These are phyloP conservation scores for Penicillium flavigenum DNA, from an alignment of 495 filamentous ascomycete genomes.

Conservation along the genomic window DNA sequence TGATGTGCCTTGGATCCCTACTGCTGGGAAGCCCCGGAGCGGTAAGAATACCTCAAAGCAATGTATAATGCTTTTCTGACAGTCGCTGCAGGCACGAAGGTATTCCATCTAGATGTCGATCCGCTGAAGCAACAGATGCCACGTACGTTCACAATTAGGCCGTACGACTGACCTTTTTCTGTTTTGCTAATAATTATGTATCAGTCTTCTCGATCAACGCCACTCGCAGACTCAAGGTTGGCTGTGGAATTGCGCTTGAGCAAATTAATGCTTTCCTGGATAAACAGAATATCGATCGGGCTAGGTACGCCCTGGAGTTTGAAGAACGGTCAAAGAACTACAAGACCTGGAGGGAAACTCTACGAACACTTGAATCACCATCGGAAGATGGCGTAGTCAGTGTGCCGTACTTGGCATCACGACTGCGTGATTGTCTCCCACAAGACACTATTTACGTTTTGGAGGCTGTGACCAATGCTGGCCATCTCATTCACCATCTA, in stretches of 20 bases:
- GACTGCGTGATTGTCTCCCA: slow-evolving; percentile 63
- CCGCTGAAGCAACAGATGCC: slow-evolving; percentile 84
- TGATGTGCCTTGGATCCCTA: slow-evolving; percentile 71
- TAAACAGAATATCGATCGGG: slow-evolving; percentile 7
- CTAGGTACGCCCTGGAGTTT: slow-evolving; percentile 11
- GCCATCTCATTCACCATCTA: slow-evolving; percentile 66
- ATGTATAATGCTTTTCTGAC: slow-evolving; percentile 2
- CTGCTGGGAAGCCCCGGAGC: slow-evolving; percentile 46
- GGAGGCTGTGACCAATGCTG: slow-evolving; percentile 83
- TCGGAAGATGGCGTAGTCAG: slow-evolving; percentile 9
- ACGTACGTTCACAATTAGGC: background rate
- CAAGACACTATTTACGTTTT: slow-evolving; percentile 75
- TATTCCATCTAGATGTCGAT: slow-evolving; percentile 81
- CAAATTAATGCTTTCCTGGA: slow-evolving; percentile 24
- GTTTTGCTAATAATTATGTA: background rate
- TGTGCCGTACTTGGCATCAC: slow-evolving; percentile 21
- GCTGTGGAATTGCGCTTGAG: slow-evolving; percentile 19
- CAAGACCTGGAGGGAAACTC: slow-evolving; percentile 9
- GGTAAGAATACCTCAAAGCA: slow-evolving; percentile 32
- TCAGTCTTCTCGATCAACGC: slow-evolving; percentile 66
- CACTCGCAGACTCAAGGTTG: slow-evolving; percentile 38
- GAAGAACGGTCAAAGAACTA: slow-evolving; percentile 12
- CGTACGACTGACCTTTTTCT: background rate
- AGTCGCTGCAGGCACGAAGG: slow-evolving; percentile 21
- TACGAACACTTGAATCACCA: slow-evolving; percentile 11